A percentile compares a stretch with the other conserved stretches of the same genome.
Evolutionary conservation across 257 asterid species (phyloP).

Genomic region (Cruciata laevipes): DNA sequence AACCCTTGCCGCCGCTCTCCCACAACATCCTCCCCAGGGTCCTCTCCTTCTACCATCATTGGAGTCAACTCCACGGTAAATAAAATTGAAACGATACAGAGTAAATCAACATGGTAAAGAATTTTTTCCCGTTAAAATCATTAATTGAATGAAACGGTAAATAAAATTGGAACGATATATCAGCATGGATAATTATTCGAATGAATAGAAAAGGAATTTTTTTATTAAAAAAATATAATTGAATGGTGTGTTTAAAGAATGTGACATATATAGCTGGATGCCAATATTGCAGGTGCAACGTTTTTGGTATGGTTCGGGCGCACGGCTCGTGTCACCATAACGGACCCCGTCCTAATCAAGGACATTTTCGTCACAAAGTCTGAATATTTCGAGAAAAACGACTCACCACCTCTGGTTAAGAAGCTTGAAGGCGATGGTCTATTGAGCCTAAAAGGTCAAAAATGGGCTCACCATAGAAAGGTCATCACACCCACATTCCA

Average conservation of each 20-base stretch:
- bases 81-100: no score
- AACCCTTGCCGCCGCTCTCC: constrained; percentile 46
- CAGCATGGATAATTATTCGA: no score
- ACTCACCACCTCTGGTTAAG: constrained; percentile 63
- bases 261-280: neutral
- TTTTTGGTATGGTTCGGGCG: constrained; percentile 91
- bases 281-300: constrained; percentile 43
- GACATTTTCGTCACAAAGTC: constrained; percentile 65
- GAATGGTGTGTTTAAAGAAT: neutral
- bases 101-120: no score
- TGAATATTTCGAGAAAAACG: constrained; percentile 72
- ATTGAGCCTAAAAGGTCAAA: constrained; percentile 68
- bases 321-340: constrained; percentile 59
- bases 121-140: no score
- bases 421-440: constrained; percentile 89
- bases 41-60: constrained; percentile 82
- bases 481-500: constrained; percentile 74
- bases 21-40: constrained; percentile 93
- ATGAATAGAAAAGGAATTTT: no score
- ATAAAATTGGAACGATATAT: no score
- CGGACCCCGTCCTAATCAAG: constrained; percentile 64
- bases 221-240: no score
- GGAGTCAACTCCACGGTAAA: constrained; percentile 82
- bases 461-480: constrained; percentile 94
- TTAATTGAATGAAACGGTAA: no score